These are phyloP conservation scores for Penicillium crustosum DNA, from an alignment of 2,329 filamentous ascomycete genomes.

Conservation along the genomic window DNA sequence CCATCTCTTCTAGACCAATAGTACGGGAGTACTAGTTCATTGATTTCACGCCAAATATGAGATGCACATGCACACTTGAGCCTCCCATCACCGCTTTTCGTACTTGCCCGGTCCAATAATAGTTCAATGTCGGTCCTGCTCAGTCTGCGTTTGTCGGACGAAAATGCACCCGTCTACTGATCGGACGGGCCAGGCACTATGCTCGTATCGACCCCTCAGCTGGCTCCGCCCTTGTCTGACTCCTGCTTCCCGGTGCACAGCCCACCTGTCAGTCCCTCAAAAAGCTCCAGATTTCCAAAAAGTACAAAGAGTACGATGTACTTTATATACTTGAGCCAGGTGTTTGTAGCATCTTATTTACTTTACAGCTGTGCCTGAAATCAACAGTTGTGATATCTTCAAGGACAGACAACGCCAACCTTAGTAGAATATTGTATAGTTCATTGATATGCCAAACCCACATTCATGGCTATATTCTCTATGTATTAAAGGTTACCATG, in stretches of 20 bases:
- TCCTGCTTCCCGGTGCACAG: background rate
- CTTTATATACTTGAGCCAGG: background rate
- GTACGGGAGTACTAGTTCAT: background rate
- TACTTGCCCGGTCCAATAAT: background rate
- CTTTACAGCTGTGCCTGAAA: background rate
- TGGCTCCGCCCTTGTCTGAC: conserved; percentile 3
- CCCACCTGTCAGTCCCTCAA: background rate
- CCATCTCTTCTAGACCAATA: background rate
- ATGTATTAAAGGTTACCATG: background rate
- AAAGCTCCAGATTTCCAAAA: background rate
- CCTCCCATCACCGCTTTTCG: conserved; percentile 1
- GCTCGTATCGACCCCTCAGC: background rate
- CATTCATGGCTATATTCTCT: background rate
- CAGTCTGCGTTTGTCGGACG: background rate
- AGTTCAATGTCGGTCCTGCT: background rate
- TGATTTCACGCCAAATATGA: conserved; percentile 1
- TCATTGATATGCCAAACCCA: background rate
- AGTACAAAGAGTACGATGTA: background rate
- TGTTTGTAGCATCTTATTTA: background rate
- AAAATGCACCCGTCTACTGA: background rate
- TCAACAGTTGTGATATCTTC: background rate
- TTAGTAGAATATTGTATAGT: background rate
- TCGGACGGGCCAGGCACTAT: background rate
- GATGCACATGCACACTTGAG: conserved; percentile 2
- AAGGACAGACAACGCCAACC: background rate